A percentile compares a stretch with the other conserved stretches of the same genome.
Evolutionary conservation across 148 eudicot species (phyloP).

Genomic region (Persicaria maculosa): DNA sequence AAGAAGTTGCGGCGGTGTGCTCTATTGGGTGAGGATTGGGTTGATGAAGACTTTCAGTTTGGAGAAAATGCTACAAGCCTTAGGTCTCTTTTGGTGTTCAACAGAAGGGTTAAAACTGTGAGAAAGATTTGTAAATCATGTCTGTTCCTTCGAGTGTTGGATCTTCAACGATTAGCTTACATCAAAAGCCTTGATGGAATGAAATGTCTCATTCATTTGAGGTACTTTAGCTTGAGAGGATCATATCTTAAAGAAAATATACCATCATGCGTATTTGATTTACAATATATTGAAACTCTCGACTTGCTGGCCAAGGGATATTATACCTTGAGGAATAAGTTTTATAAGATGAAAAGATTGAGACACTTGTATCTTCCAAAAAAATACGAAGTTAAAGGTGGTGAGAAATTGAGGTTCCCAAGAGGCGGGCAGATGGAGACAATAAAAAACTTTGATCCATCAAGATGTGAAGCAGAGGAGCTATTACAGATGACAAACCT

Average conservation of each 20-base stretch:
- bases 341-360: not conserved
- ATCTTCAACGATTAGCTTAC: too few species aligned
- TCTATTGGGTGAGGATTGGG: not conserved
- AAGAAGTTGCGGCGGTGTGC: not conserved
- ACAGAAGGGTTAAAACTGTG: too few species aligned
- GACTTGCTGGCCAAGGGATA: not conserved
- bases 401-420: too few species aligned
- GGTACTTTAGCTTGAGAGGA: conserved; percentile 11
- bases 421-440: too few species aligned
- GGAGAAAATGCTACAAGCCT: too few species aligned
- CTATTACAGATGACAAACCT: too few species aligned
- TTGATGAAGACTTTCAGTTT: not conserved
- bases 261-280: not conserved
- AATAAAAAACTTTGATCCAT: too few species aligned
- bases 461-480: too few species aligned
- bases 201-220: conserved; percentile 6
- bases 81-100: too few species aligned
- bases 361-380: not conserved
- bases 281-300: not conserved
- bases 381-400: not conserved
- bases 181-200: not conserved
- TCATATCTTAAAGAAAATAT: not conserved
- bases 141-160: too few species aligned
- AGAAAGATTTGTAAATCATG: too few species aligned
- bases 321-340: not conserved